A percentile compares a stretch with the other conserved stretches of the same genome.
Conservation (phyloP, 306 rosid genomes). For the Quercus suber region DNA sequence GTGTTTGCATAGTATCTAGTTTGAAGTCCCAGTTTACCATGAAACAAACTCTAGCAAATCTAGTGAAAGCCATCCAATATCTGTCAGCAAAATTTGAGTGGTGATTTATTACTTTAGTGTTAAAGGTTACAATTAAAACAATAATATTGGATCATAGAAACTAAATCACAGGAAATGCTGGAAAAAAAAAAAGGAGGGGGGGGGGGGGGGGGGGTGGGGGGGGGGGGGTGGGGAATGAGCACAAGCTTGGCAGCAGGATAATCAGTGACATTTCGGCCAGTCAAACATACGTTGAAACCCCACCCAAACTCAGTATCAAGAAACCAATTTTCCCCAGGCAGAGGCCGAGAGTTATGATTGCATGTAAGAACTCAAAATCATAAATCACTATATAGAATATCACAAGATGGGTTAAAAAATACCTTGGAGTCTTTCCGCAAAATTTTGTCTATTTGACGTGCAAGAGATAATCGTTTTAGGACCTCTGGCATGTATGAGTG, state of each 20-base stretch:
- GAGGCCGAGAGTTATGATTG: background rate
- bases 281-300: background rate
- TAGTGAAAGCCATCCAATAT: too few species aligned
- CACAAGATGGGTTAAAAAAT: constrained; percentile 29
- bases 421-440: constrained; percentile 78
- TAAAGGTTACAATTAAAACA: background rate
- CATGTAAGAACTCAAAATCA: constrained; percentile 15
- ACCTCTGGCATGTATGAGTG: constrained; percentile 86
- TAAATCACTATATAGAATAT: background rate
- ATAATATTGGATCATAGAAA: background rate
- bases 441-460: constrained; percentile 87
- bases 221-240: too few species aligned
- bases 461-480: constrained; percentile 76
- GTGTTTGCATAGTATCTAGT: too few species aligned
- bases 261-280: background rate
- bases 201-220: too few species aligned
- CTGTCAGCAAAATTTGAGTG: too few species aligned
- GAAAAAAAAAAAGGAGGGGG: too few species aligned
- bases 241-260: background rate
- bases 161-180: background rate
- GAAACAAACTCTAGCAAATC: too few species aligned
- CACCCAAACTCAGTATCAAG: constrained; percentile 10
- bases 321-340: background rate
- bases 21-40: too few species aligned
- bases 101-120: too few species aligned